Evolutionary conservation across 2,329 filamentous ascomycete genomes (phyloP).

Genomic region (Colletotrichum musae): DNA sequence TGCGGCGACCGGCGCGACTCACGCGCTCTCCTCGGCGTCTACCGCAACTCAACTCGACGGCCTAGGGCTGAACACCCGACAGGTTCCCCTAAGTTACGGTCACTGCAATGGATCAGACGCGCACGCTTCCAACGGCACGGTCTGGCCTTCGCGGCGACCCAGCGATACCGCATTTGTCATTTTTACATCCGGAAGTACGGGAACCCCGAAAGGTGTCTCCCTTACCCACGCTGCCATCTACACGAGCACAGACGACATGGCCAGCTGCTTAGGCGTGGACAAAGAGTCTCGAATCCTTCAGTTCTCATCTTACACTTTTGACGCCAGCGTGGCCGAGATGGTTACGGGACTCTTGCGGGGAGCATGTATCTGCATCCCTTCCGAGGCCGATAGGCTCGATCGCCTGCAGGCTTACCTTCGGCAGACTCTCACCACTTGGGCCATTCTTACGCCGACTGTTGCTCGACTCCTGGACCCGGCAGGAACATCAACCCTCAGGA

Average conservation of each 20-base stretch:
- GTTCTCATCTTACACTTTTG: slow-evolving; percentile 68
- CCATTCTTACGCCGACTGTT: slow-evolving; percentile 7
- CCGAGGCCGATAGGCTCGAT: slow-evolving; percentile 62
- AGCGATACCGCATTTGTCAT: slow-evolving; percentile 52
- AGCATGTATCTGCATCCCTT: slow-evolving; percentile 72
- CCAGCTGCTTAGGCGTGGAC: neutral
- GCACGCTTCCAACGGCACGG: neutral
- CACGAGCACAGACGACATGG: slow-evolving; percentile 39
- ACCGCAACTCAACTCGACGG: neutral
- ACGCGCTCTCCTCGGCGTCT: neutral
- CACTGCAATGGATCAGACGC: neutral
- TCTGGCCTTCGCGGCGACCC: neutral
- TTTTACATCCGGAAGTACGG: slow-evolving; percentile 68
- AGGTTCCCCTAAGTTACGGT: neutral
- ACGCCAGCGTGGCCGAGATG: slow-evolving; percentile 66
- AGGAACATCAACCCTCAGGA: neutral
- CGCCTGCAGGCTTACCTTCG: slow-evolving; percentile 54
- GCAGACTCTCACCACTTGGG: slow-evolving; percentile 23
- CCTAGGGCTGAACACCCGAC: neutral
- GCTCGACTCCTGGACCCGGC: slow-evolving; percentile 1
- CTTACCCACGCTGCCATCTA: slow-evolving; percentile 46
- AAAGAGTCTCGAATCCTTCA: slow-evolving; percentile 50
- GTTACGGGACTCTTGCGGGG: slow-evolving; percentile 67
- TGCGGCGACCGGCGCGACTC: slow-evolving; percentile 7
- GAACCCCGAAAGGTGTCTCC: slow-evolving; percentile 67